Base-by-base conservation (phyloP, 2,329 filamentous ascomycete species). In the Aureobasidium subglaciale region DNA sequence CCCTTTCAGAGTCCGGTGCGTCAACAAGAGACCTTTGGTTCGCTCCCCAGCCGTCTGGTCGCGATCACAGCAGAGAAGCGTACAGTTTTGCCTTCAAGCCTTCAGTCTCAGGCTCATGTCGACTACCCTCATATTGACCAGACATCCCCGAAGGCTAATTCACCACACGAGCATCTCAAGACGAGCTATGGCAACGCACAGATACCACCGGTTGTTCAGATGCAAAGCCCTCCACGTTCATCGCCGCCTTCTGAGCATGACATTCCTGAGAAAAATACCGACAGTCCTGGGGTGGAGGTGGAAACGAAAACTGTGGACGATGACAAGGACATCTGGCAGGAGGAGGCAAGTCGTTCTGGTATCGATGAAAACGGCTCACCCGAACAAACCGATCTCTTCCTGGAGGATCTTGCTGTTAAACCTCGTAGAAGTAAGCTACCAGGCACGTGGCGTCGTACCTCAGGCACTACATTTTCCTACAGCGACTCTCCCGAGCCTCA, bases 321-420 rank as follows among this genome's bases (percentile, higher is more conserved):
- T 10, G 58, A 64, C 27, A 29, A 42, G 16, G 75, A 77, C 54
- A 69, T 78, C 20, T 77, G 75, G 75, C 68, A 74, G 62, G 74
- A 75, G 56, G 74, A 76, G 59, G 75, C 73, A 15, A 75, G 73
- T 38, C 68, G 72, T 8, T 62, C 62, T 5, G 56, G 61, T 1
- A 63, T 66, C n/a, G 62, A 64, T 16, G 59, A 59, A 4, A 38
- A 56, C 29, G 24, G 22, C 30, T 45, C 30, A 45, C 20, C 58
- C 25, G 30, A 58, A 37, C 58, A 64, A 11, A 37, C 50, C 11
- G 41, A 56, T 25, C 18, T 49, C 7, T 59, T 64, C 20, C 52
- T 59, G n/a, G 56, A 61, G 48, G 63, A 68, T 30, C 55, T 71
- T 13, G 59, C 63, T 42, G 60, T 59, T 2, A 68, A 64, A 35